Conservation (phyloP, 2,329 filamentous ascomycete species). For the Penicillium capsulatum region DNA sequence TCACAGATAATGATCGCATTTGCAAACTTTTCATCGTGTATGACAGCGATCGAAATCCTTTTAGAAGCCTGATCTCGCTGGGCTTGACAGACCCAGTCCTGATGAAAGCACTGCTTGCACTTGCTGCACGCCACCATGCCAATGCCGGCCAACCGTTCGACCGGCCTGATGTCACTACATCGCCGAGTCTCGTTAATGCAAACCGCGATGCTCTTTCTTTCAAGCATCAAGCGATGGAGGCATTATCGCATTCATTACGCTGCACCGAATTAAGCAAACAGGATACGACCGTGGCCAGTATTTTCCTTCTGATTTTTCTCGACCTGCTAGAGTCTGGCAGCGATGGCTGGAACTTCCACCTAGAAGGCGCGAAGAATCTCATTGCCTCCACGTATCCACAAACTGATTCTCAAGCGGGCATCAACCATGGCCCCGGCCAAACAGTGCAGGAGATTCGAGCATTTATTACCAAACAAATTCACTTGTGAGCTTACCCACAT, state of each 20-base stretch:
- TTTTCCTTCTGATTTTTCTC: conserved; percentile 33
- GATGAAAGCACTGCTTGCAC: conserved; percentile 31
- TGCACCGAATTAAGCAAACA: conserved; percentile 11
- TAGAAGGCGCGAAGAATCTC: conserved; percentile 31
- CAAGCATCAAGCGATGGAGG: conserved; percentile 34
- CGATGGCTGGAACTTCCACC: conserved; percentile 33
- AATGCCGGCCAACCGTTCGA: conserved; percentile 27
- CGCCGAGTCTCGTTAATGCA: conserved; percentile 13
- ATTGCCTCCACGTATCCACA: conserved; percentile 18
- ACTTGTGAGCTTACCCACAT: conserved; percentile 21
- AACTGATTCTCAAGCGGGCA: conserved; percentile 5
- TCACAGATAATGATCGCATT: conserved; percentile 33
- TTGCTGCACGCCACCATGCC: conserved; percentile 34
- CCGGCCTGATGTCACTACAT: conserved; percentile 7
- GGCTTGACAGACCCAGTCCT: conserved; percentile 27
- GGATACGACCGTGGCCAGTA: conserved; percentile 32
- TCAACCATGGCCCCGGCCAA: conserved; percentile 22
- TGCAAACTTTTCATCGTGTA: conserved; percentile 36
- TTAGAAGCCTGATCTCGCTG: conserved; percentile 30
- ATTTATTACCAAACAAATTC: conserved; percentile 31
- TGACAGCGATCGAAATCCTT: conserved; percentile 34
- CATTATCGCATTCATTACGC: conserved; percentile 22
- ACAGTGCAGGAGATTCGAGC: conserved; percentile 27
- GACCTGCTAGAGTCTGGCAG: conserved; percentile 33
- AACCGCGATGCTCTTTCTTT: conserved; percentile 31